A percentile compares a stretch with the other conserved stretches of the same genome.
Conservation (phyloP, 257 asterid species). For the Solanum tacnaense region DNA sequence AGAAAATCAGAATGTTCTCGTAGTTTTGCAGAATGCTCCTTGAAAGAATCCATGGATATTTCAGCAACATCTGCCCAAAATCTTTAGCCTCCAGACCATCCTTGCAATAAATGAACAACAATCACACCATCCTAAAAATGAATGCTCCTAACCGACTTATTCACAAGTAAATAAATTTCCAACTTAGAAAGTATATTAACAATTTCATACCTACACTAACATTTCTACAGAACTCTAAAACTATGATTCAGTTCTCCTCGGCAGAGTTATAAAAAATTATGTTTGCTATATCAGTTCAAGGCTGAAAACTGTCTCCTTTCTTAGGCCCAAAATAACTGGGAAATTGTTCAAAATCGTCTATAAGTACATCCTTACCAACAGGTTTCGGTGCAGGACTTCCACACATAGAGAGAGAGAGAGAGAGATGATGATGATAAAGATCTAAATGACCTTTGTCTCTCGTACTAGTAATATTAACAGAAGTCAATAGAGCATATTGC, state of each 20-base stretch:
- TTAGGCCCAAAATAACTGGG: background rate
- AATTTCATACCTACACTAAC: background rate
- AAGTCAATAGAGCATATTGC: background rate
- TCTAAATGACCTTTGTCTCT: background rate
- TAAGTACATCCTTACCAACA: background rate
- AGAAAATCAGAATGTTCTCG: slow-evolving; percentile 41
- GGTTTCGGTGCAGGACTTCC: background rate
- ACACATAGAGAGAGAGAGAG: background rate
- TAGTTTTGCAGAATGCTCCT: slow-evolving; percentile 53
- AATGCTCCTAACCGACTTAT: background rate
- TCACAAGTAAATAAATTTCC: background rate
- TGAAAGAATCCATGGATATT: slow-evolving; percentile 95
- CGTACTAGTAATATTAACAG: background rate
- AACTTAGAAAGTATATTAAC: background rate
- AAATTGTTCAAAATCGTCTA: background rate
- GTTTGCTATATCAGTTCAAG: background rate
- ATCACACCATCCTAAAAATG: background rate
- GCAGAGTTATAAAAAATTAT: background rate
- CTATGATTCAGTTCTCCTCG: background rate
- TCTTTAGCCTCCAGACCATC: slow-evolving; percentile 35
- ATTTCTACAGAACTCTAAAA: background rate
- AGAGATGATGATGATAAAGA: background rate
- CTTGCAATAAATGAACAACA: slow-evolving; percentile 26
- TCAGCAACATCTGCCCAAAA: slow-evolving; percentile 56
- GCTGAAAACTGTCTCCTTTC: background rate